Conservation (phyloP, 2,329 filamentous ascomycete species). For the Ciborinia camelliae region DNA sequence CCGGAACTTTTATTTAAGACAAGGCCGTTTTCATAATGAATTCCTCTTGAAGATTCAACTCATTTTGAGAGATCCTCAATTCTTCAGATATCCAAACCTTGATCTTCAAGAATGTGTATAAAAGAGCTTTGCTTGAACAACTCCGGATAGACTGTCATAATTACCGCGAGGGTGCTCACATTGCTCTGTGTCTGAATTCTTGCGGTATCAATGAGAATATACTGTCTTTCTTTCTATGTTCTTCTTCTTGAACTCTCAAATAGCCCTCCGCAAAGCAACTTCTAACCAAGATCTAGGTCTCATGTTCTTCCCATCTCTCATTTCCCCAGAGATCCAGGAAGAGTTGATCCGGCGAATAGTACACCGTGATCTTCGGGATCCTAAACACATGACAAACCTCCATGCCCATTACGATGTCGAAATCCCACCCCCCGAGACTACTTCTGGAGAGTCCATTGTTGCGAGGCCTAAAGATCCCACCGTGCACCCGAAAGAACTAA, state of each 20-base stretch:
- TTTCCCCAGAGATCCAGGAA: constrained; percentile 67
- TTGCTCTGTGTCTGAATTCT: background rate
- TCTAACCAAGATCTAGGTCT: constrained; percentile 57
- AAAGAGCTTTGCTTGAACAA: background rate
- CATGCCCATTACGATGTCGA: constrained; percentile 74
- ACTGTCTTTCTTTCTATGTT: background rate
- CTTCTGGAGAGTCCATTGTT: constrained; percentile 42
- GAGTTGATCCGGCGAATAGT: constrained; percentile 69
- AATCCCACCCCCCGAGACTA: constrained; percentile 46
- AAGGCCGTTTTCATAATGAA: no score
- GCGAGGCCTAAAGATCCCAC: constrained; percentile 66
- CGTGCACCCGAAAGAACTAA: constrained; percentile 68
- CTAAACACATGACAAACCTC: constrained; percentile 81
- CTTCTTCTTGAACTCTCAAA: background rate
- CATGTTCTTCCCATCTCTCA: constrained; percentile 68
- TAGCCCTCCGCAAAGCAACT: background rate
- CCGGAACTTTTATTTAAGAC: background rate
- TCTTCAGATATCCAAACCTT: background rate
- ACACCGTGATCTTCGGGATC: constrained; percentile 71
- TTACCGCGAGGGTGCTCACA: background rate
- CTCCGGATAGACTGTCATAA: background rate
- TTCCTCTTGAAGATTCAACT: background rate
- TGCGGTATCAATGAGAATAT: background rate
- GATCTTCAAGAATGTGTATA: background rate
- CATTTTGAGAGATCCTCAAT: background rate